These are phyloP conservation scores for Aspergillus conjunctus DNA, from an alignment of 495 filamentous ascomycete species.

Conservation along the genomic window DNA sequence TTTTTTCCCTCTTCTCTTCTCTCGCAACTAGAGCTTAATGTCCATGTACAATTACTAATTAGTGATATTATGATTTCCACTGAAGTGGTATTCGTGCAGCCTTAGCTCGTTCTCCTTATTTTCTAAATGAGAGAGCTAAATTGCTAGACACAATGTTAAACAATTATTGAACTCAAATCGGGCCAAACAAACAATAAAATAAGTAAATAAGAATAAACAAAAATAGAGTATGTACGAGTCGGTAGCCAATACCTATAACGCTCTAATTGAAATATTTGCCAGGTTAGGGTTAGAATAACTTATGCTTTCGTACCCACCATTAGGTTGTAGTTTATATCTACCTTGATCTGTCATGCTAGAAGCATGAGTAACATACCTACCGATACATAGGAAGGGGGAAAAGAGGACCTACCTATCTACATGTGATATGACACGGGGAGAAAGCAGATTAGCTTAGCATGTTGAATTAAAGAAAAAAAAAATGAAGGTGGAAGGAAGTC, in stretches of 20 bases:
- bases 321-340: no score
- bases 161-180: background rate
- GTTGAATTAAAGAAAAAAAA: background rate
- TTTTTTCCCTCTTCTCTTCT: conserved; percentile 11
- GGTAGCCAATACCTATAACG: no score
- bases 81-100: conserved; percentile 17
- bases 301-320: no score
- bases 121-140: background rate
- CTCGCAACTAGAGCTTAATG: conserved; percentile 20
- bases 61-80: conserved; percentile 16
- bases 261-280: no score
- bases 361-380: no score
- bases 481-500: background rate
- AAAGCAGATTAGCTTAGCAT: background rate
- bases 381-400: no score
- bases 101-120: background rate
- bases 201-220: background rate
- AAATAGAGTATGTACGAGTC: no score
- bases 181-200: background rate
- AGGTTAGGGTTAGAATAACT: no score
- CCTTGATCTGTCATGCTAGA: no score
- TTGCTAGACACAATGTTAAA: background rate
- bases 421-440: background rate
- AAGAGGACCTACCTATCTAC: background rate
- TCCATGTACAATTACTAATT: conserved; percentile 22